phyloP scores from a whole-genome alignment of 768 basidiomycete species.

The Omphalotus guepiniiformis region DNA sequence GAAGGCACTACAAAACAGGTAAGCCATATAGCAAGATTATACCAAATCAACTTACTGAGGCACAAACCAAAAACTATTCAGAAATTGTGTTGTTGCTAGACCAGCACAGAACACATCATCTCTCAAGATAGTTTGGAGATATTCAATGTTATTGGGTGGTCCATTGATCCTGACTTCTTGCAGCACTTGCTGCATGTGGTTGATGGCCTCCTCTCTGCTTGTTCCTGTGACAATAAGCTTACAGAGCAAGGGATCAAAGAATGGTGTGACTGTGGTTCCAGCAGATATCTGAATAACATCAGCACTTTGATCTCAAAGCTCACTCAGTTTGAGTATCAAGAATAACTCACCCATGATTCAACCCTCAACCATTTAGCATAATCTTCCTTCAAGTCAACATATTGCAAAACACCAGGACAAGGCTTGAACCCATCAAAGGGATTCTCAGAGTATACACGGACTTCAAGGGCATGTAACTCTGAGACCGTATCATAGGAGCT shows the following conservation, averaged over 20 bases:
- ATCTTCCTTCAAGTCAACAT: constrained; percentile 35
- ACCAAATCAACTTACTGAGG: constrained; percentile 32
- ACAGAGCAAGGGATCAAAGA: constrained; percentile 55
- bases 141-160: constrained; percentile 57
- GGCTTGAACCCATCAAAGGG: constrained; percentile 54
- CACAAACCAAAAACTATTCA: constrained; percentile 37
- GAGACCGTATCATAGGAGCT: constrained; percentile 24
- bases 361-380: constrained; percentile 50
- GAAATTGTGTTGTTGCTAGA: constrained; percentile 42
- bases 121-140: constrained; percentile 41
- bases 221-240: constrained; percentile 54
- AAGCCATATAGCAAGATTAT: background rate
- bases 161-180: constrained; percentile 42
- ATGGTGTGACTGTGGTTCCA: constrained; percentile 46
- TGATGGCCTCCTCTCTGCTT: constrained; percentile 41
- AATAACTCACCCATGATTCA: constrained; percentile 48
- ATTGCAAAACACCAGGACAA: constrained; percentile 57
- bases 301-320: constrained; percentile 9
- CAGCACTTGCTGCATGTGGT: constrained; percentile 36
- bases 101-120: constrained; percentile 37
- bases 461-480: constrained; percentile 45
- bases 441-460: constrained; percentile 60
- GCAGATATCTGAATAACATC: constrained; percentile 35
- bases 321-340: too few species aligned
- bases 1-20: constrained; percentile 32